Percentiles rank a stretch among this genome's conserved stretches.
Evolutionary conservation across 257 asterid species (phyloP).

Genomic region (Capsicum chinense): DNA sequence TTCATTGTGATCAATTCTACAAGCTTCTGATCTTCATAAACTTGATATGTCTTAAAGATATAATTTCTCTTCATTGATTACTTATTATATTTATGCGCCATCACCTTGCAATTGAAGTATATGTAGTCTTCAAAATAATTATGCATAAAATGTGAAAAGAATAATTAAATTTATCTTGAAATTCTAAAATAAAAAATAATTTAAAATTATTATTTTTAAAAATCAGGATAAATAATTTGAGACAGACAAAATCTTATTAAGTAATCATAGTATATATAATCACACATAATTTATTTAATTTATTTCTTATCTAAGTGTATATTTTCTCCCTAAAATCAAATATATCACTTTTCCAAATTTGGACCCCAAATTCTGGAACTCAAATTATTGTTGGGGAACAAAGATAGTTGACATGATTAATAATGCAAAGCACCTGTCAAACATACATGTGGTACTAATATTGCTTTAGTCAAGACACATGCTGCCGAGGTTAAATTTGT

Average conservation of each 20-base stretch:
- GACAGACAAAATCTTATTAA: neutral
- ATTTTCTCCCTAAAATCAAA: neutral
- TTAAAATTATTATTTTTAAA: neutral
- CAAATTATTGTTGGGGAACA: neutral
- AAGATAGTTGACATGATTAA: neutral
- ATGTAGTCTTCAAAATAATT: neutral
- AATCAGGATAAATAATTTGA: neutral
- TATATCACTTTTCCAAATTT: neutral
- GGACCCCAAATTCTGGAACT: neutral
- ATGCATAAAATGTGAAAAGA: neutral
- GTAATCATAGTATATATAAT: neutral
- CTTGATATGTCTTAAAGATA: neutral
- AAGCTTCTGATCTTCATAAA: too few species aligned
- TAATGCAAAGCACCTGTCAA: neutral
- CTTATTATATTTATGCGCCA: too few species aligned
- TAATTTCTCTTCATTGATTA: neutral
- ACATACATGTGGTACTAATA: neutral
- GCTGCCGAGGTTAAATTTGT: too few species aligned
- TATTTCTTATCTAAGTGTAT: neutral
- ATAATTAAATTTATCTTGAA: neutral
- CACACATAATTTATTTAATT: neutral
- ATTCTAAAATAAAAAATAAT: neutral
- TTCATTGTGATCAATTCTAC: too few species aligned
- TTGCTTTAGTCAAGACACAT: too few species aligned
- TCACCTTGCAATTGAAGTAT: neutral